Evolutionary conservation across 2,329 filamentous ascomycete species (phyloP).

Genomic region (Pseudocercospora vitis): DNA sequence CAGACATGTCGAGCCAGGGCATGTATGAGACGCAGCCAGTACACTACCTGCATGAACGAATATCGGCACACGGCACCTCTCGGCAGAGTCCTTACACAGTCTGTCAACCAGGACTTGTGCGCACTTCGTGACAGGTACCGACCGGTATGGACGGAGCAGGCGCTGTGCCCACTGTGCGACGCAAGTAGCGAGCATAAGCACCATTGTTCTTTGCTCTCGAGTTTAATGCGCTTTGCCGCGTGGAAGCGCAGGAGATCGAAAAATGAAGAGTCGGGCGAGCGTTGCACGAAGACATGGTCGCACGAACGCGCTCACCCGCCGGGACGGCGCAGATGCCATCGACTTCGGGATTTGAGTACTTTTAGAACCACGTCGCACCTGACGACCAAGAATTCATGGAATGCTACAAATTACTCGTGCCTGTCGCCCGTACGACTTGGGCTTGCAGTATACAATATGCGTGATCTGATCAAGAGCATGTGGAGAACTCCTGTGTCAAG

Average conservation of each 20-base stretch:
- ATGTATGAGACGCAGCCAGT: neutral
- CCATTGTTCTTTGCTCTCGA: too few species aligned
- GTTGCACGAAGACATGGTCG: constrained; percentile 17
- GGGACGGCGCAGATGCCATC: constrained; percentile 17
- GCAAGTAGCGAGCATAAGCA: too few species aligned
- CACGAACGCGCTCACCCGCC: constrained; percentile 18
- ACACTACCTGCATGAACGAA: constrained; percentile 2
- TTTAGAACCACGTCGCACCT: constrained; percentile 22
- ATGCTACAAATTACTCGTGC: constrained; percentile 19
- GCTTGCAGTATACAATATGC: constrained; percentile 15
- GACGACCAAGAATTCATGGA: constrained; percentile 19
- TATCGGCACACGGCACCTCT: constrained; percentile 6
- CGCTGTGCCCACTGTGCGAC: too few species aligned
- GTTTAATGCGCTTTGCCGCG: constrained; percentile 9
- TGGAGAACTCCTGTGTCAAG: constrained; percentile 15
- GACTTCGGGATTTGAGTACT: constrained; percentile 21
- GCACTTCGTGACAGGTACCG: neutral
- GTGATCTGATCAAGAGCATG: constrained; percentile 8
- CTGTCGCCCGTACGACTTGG: constrained; percentile 17
- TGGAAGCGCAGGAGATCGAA: constrained; percentile 6
- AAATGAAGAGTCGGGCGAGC: constrained; percentile 7
- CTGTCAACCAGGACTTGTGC: constrained; percentile 15
- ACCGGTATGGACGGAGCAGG: too few species aligned
- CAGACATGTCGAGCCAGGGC: neutral
- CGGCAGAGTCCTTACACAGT: constrained; percentile 12